Conservation (phyloP, 495 filamentous ascomycete species). For the Monascus purpureus region DNA sequence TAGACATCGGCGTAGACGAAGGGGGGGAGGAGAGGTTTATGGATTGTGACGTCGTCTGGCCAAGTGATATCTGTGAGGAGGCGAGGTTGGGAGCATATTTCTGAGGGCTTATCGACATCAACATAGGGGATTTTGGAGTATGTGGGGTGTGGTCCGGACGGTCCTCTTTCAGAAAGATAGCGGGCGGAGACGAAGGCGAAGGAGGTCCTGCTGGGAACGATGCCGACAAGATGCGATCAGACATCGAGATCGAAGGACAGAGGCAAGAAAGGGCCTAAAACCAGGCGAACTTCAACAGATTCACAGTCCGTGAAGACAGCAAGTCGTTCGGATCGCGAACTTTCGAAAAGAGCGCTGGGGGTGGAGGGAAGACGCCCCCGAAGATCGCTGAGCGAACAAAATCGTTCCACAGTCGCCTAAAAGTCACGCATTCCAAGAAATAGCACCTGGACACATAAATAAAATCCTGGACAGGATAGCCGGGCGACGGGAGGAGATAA, state of each 20-base stretch:
- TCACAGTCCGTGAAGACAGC: conserved; percentile 3
- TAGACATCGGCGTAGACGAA: conserved; percentile 33
- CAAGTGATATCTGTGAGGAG: conserved; percentile 32
- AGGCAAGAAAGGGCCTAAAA: conserved; percentile 6
- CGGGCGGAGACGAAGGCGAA: conserved; percentile 31
- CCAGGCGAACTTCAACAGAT: conserved; percentile 3
- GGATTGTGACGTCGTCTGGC: conserved; percentile 29
- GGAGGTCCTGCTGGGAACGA: conserved; percentile 27
- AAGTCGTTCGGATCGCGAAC: conserved; percentile 13
- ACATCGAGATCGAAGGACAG: conserved; percentile 19
- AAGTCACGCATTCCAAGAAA: conserved; percentile 28
- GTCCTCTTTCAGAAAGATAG: conserved; percentile 25
- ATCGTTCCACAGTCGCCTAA: conserved; percentile 24
- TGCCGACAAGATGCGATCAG: conserved; percentile 24
- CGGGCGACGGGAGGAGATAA: conserved; percentile 3
- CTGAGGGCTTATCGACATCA: conserved; percentile 38
- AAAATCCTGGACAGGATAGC: conserved; percentile 2
- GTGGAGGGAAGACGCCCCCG: conserved; percentile 11
- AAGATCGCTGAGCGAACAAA: conserved; percentile 27
- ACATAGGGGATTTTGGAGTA: conserved; percentile 36
- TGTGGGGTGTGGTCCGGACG: conserved; percentile 27
- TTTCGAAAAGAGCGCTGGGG: conserved; percentile 5
- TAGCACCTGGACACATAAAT: conserved; percentile 5
- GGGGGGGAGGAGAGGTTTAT: conserved; percentile 28
- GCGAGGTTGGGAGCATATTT: conserved; percentile 33